Conservation (phyloP, 768 basidiomycete species). For the Amanita rubescens region DNA sequence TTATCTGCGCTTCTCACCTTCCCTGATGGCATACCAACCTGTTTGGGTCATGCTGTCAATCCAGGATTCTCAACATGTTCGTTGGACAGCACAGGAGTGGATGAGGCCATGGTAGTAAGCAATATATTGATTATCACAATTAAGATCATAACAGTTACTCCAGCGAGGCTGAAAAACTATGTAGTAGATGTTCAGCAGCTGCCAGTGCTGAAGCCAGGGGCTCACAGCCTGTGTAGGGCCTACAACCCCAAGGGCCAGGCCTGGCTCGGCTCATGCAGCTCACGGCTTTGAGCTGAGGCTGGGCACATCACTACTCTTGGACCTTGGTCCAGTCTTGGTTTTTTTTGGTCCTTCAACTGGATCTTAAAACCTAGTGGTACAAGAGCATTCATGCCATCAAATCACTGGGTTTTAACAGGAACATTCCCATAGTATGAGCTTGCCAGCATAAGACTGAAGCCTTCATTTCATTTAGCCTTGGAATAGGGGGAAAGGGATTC, state of each 20-base stretch:
- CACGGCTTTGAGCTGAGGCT: background rate
- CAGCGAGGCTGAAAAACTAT: slow-evolving; percentile 1
- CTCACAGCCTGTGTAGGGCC: background rate
- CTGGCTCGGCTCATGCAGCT: background rate
- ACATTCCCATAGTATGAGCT: too few species aligned
- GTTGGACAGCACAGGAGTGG: background rate
- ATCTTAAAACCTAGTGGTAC: too few species aligned
- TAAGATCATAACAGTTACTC: too few species aligned
- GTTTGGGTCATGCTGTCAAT: background rate
- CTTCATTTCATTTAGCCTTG: too few species aligned
- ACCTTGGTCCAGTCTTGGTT: too few species aligned
- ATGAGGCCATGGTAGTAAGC: too few species aligned
- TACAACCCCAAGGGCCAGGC: background rate
- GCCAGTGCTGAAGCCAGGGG: background rate
- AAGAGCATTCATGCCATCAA: too few species aligned
- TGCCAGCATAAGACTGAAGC: too few species aligned
- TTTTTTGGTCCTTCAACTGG: too few species aligned
- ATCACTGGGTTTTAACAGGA: too few species aligned
- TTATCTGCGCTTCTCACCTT: background rate
- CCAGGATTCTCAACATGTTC: background rate
- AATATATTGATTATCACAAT: too few species aligned
- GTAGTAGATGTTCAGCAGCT: background rate
- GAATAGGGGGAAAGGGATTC: too few species aligned
- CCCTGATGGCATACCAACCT: background rate
- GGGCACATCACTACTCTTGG: background rate